Conservation (phyloP, 2,329 filamentous ascomycete genomes). For the Berkeleyomyces rouxiae region DNA sequence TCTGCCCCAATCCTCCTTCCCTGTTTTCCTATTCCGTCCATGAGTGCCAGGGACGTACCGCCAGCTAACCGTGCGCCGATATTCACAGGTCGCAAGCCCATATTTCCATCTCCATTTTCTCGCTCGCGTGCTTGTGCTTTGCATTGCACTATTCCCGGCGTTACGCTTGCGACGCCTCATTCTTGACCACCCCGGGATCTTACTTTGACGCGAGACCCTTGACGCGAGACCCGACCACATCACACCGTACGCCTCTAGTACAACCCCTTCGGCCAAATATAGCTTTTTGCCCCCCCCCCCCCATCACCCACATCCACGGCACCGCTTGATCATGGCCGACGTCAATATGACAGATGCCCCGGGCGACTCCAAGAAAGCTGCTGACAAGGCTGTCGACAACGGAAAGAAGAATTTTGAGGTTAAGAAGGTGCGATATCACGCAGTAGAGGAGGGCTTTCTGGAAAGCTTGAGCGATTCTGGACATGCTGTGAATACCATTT, state of each 20-base stretch:
- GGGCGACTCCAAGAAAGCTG: constrained; percentile 36
- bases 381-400: constrained; percentile 36
- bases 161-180: not conserved
- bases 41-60: not conserved
- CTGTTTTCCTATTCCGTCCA: not conserved
- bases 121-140: not conserved
- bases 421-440: constrained; percentile 57
- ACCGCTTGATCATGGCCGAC: constrained; percentile 57
- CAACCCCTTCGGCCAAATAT: not conserved
- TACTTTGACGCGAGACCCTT: not conserved
- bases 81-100: not conserved
- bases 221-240: not conserved
- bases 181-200: not conserved
- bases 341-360: constrained; percentile 90
- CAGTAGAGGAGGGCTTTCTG: not conserved
- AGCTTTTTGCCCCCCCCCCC: not conserved
- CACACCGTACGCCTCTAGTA: not conserved
- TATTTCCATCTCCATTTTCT: not conserved
- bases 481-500: not conserved
- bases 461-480: not conserved
- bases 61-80: not conserved
- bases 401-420: constrained; percentile 94
- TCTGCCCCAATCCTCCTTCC: not conserved
- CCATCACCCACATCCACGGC: not conserved
- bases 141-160: not conserved